These are phyloP conservation scores for Anisodus acutangulus DNA, from an alignment of 257 asterid genomes.

Conservation along the genomic window DNA sequence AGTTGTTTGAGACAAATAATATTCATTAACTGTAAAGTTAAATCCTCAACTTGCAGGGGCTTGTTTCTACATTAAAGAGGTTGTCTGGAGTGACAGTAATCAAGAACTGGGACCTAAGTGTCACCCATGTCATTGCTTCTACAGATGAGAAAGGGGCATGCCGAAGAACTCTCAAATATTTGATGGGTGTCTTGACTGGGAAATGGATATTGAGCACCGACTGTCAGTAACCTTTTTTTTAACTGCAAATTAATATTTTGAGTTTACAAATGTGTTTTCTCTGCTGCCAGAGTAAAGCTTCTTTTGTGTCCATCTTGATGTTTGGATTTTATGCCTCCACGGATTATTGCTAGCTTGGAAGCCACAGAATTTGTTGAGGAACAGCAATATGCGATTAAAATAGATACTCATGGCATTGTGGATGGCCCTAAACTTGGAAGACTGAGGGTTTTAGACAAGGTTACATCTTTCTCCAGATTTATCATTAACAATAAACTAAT, in stretches of 20 bases:
- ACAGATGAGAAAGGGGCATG: slow-evolving; percentile 81
- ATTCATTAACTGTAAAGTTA: not conserved
- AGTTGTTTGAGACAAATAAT: slow-evolving; percentile 20
- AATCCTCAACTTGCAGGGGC: slow-evolving; percentile 53
- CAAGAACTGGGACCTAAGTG: slow-evolving; percentile 77
- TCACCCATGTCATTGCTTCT: slow-evolving; percentile 88
- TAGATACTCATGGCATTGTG: slow-evolving; percentile 77
- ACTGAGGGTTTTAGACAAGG: slow-evolving; percentile 72
- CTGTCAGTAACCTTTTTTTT: slow-evolving; percentile 54
- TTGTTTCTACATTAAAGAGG: slow-evolving; percentile 54
- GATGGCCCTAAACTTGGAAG: slow-evolving; percentile 88
- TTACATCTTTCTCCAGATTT: slow-evolving; percentile 34
- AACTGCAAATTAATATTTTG: not conserved
- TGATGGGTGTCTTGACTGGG: slow-evolving; percentile 94
- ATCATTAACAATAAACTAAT: not conserved
- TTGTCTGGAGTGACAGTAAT: slow-evolving; percentile 55
- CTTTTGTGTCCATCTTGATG: slow-evolving; percentile 17
- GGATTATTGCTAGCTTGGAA: slow-evolving; percentile 78
- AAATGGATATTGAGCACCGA: slow-evolving; percentile 81
- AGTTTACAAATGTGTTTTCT: not conserved
- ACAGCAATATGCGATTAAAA: slow-evolving; percentile 68
- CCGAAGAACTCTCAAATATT: slow-evolving; percentile 79
- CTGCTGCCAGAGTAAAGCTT: not conserved
- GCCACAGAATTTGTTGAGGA: slow-evolving; percentile 68
- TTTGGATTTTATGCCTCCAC: slow-evolving; percentile 42